phyloP scores from a whole-genome alignment of 768 basidiomycete species.

The Xerocomus potaroensis region DNA sequence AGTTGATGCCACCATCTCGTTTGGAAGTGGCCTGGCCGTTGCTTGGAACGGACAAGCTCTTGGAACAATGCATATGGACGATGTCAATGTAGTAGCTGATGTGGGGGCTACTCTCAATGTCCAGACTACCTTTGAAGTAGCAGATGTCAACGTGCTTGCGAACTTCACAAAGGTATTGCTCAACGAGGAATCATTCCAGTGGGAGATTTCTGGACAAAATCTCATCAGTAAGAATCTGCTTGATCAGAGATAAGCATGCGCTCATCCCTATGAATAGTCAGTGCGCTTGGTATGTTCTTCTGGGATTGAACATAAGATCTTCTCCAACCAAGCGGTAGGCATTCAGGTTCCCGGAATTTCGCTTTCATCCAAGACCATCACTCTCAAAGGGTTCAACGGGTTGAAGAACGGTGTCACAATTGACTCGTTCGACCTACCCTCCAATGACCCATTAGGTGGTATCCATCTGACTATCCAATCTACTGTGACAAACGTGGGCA shows the following conservation, averaged over 20 bases:
- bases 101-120: conserved; percentile 57
- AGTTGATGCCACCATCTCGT: conserved; percentile 67
- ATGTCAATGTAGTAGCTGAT: conserved; percentile 56
- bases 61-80: conserved; percentile 57
- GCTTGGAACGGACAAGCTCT: conserved; percentile 55
- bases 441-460: conserved; percentile 67
- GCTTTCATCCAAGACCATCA: conserved; percentile 53
- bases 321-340: conserved; percentile 31
- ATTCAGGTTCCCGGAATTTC: conserved; percentile 54
- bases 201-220: conserved; percentile 64
- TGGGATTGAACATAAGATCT: background rate
- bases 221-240: conserved; percentile 43
- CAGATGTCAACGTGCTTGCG: conserved; percentile 52
- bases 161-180: conserved; percentile 64
- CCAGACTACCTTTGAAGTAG: conserved; percentile 53
- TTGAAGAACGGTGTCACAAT: conserved; percentile 60
- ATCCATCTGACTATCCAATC: conserved; percentile 65
- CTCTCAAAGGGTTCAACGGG: conserved; percentile 67
- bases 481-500: conserved; percentile 53
- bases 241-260: background rate
- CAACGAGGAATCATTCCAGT: conserved; percentile 61
- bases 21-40: conserved; percentile 57
- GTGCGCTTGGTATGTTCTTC: conserved; percentile 46
- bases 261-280: conserved; percentile 37
- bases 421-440: conserved; percentile 64